These are phyloP conservation scores for Edaphochlamys debaryana DNA, from an alignment of 139 green algal genomes.

Conservation along the genomic window DNA sequence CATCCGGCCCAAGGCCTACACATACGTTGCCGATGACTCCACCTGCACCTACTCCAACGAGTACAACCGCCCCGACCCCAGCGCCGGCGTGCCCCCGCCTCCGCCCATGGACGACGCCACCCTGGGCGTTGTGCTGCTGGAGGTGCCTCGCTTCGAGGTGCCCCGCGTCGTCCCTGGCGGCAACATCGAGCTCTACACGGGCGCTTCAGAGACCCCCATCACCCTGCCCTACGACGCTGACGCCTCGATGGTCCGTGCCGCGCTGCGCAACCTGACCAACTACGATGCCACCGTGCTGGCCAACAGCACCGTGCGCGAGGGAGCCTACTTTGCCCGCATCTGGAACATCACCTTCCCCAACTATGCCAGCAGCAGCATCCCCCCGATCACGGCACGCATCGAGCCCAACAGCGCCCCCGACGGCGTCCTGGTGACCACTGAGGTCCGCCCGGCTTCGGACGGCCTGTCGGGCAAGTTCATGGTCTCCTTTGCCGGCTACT, in stretches of 20 bases:
- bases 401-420: neutral
- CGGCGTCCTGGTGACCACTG: neutral
- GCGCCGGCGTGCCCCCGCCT: no score
- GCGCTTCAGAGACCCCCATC: neutral
- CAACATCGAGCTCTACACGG: neutral
- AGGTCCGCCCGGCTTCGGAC: neutral
- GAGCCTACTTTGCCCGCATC: conserved; percentile 5
- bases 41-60: no score
- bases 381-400: no score
- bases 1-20: no score
- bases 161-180: neutral
- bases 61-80: no score
- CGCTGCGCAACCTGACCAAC: conserved; percentile 7
- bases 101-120: no score
- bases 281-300: neutral
- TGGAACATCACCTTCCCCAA: conserved; percentile 18
- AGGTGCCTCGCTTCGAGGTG: neutral
- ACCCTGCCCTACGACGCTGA: conserved; percentile 3
- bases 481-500: conserved; percentile 6
- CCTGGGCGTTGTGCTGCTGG: neutral
- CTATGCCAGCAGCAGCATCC: no score
- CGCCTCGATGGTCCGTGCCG: neutral
- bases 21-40: no score
- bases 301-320: neutral
- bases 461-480: conserved; percentile 1